Evolutionary conservation across 108 stramenopile species (phyloP).

Genomic region (Nannochloropsis salina): DNA sequence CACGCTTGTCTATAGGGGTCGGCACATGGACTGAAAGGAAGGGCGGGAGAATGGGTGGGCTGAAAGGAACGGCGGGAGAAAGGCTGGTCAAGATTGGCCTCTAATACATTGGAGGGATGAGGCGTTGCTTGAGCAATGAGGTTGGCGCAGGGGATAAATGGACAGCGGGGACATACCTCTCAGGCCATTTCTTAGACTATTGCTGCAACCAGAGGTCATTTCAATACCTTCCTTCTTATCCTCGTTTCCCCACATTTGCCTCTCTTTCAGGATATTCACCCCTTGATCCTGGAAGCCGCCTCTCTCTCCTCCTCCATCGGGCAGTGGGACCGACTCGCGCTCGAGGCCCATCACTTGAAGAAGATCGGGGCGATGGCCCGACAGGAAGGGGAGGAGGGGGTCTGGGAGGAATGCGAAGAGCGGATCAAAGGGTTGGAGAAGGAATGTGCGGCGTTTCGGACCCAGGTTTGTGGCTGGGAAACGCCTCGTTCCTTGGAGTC

Average conservation of each 20-base stretch:
- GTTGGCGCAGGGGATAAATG: too few species aligned
- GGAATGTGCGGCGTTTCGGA: background rate
- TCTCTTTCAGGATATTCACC: background rate
- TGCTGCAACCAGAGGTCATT: too few species aligned
- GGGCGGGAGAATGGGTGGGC: too few species aligned
- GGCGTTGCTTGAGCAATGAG: too few species aligned
- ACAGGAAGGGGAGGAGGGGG: constrained; percentile 35
- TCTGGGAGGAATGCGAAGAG: constrained; percentile 32
- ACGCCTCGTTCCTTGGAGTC: background rate
- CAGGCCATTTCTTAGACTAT: too few species aligned
- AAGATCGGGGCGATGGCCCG: constrained; percentile 28
- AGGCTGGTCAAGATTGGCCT: too few species aligned
- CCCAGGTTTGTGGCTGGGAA: background rate
- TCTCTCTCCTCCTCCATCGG: background rate
- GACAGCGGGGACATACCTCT: too few species aligned
- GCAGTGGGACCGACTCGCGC: background rate
- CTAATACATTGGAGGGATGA: too few species aligned
- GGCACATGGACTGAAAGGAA: too few species aligned
- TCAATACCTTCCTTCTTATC: background rate
- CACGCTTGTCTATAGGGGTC: too few species aligned
- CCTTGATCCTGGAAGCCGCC: background rate
- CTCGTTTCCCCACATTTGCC: background rate
- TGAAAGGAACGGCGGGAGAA: too few species aligned
- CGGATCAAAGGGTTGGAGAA: constrained; percentile 14
- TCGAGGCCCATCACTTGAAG: background rate